Conservation (phyloP, 75 land plant species). For the Pseudotsuga menziesii region DNA sequence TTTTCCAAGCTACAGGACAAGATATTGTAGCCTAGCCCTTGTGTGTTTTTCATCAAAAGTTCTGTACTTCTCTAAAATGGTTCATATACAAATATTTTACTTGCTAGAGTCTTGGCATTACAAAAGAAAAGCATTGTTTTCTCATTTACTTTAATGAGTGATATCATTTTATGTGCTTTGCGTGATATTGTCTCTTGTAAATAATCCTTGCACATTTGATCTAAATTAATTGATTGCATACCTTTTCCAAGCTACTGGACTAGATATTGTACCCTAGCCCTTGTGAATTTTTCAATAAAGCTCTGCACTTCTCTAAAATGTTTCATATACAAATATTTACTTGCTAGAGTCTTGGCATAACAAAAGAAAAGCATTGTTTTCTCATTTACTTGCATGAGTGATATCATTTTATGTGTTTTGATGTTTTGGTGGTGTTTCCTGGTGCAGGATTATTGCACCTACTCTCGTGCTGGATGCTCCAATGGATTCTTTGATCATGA, state of each 20-base stretch:
- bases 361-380: background rate
- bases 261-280: too few species aligned
- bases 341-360: background rate
- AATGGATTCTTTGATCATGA: conserved; percentile 64
- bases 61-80: too few species aligned
- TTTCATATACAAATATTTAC: background rate
- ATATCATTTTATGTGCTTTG: background rate
- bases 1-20: too few species aligned
- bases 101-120: background rate
- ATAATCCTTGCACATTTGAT: too few species aligned
- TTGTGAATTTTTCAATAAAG: background rate
- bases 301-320: background rate
- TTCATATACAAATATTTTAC: too few species aligned
- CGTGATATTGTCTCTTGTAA: too few species aligned
- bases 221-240: too few species aligned
- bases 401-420: background rate
- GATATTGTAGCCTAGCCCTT: too few species aligned
- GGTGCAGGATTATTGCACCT: conserved; percentile 59
- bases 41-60: too few species aligned
- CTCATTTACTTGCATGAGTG: background rate
- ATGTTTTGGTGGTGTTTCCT: background rate
- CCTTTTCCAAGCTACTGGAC: too few species aligned
- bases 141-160: background rate
- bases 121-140: background rate
- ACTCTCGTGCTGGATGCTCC: conserved; percentile 74